Evolutionary conservation across 306 rosid genomes (phyloP), one percentile per base, ranked within the genome.

Genomic region (Gastrolobium bilobum): DNA sequence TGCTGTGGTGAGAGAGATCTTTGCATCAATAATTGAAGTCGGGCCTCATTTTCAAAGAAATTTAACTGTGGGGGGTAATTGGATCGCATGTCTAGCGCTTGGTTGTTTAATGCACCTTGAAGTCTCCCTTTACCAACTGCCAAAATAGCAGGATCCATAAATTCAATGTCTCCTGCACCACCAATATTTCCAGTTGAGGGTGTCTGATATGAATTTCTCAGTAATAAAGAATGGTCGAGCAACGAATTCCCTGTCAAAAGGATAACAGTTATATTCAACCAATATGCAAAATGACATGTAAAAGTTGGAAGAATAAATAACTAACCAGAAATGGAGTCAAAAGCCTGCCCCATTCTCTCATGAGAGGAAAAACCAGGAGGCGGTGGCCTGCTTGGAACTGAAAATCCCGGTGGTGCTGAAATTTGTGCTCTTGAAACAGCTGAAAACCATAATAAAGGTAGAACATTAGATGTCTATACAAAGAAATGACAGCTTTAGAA

Each of bases 61-160:
- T 85, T 89, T 44, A 85, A 58, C 68, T 91, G 97, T 15, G 90
- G 77, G 50, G 87, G 62, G 52, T 79, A 89, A 63, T 87, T 88
- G 37, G 98, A 87, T 72, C 90, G 91, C 75, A 87, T 76, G 77
- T 92, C 97, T 59, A 85, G 73, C 60, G 82, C 79, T 4, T 87
- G 88, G 79, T 82, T 88, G 85, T 79, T 88, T 57, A 76, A 77
- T 42, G 89, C 86, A 47, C 95, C 91, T 71, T 92, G 97, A 81
- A 83, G 79, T 67, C 97, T 87, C 63, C 93, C 97, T 83, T 89
- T 89, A 80, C 97, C 97, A 68, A 92, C 97, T 43, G 94, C 98
- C 91, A 92, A 84, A 78, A 94, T 92, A 51, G 94, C 98, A 67
- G 97, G 97, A 89, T 92, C 98, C 88, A 89, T 89, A 75, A 89